Percentiles rank a stretch among this genome's conserved stretches.
phyloP scores from a whole-genome alignment of 2,329 filamentous ascomycete genomes.

The Colletotrichum simmondsii region DNA sequence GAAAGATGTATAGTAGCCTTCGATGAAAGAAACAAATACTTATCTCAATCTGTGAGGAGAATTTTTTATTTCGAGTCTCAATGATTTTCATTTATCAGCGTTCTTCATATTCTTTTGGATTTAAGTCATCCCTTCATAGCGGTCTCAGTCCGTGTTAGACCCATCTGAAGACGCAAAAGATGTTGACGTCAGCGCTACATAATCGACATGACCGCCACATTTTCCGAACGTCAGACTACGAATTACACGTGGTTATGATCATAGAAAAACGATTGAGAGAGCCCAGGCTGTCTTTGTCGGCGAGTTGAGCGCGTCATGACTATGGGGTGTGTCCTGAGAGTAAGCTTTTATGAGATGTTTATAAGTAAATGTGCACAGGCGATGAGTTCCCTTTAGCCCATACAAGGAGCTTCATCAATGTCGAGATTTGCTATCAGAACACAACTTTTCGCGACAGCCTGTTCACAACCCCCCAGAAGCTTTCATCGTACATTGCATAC shows the following conservation, averaged over 20 bases:
- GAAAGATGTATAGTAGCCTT: constrained; percentile 24
- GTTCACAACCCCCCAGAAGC: background rate
- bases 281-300: background rate
- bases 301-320: constrained; percentile 21
- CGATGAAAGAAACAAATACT: rapidly evolving
- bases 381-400: too few species aligned
- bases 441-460: too few species aligned
- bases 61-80: too few species aligned
- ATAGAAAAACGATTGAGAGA: too few species aligned
- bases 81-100: too few species aligned
- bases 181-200: constrained; percentile 19
- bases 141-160: too few species aligned
- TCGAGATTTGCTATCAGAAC: too few species aligned
- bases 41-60: background rate
- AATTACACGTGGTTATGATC: background rate
- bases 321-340: background rate
- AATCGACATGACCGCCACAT: background rate
- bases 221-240: background rate
- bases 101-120: too few species aligned
- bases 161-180: background rate
- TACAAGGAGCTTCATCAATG: too few species aligned
- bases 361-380: too few species aligned
- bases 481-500: background rate
- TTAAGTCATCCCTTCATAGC: too few species aligned
- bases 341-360: too few species aligned